A percentile compares a stretch with the other conserved stretches of the same genome.
Evolutionary conservation across 495 filamentous ascomycete species (phyloP).

Genomic region (Beverwykella pulmonaria): DNA sequence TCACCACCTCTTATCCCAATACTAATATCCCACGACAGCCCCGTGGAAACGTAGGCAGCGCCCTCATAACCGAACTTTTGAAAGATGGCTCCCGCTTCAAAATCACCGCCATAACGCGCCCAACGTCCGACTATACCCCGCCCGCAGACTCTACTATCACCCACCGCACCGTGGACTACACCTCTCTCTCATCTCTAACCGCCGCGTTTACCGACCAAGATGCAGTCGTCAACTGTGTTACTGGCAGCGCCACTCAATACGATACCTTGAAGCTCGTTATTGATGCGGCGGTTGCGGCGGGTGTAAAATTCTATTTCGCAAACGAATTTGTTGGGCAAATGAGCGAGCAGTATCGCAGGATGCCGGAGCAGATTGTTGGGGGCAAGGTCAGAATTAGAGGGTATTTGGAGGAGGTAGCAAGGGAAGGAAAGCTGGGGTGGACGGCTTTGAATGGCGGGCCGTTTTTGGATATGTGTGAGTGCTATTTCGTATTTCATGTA

Average conservation of each 20-base stretch:
- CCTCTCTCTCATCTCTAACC: constrained; percentile 30
- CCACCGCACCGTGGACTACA: constrained; percentile 17
- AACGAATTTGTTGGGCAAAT: constrained; percentile 31
- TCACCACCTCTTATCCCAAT: neutral
- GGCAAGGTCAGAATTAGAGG: constrained; percentile 26
- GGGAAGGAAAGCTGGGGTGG: constrained; percentile 24
- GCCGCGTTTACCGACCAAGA: constrained; percentile 27
- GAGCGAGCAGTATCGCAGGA: constrained; percentile 8
- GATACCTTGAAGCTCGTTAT: constrained; percentile 28
- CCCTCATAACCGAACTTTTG: constrained; percentile 30
- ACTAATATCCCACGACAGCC: constrained; percentile 5
- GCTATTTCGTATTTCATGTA: neutral
- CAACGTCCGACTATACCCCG: constrained; percentile 22
- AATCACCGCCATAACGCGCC: constrained; percentile 26
- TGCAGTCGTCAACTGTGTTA: constrained; percentile 25
- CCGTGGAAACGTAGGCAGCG: constrained; percentile 28
- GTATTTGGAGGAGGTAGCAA: constrained; percentile 18
- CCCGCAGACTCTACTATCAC: constrained; percentile 15
- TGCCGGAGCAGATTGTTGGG: constrained; percentile 26
- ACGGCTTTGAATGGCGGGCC: constrained; percentile 35
- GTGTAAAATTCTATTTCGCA: constrained; percentile 38
- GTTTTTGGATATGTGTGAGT: constrained; percentile 40
- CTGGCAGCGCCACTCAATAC: constrained; percentile 24
- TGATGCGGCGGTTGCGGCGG: constrained; percentile 36
- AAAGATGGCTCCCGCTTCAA: constrained; percentile 19